Evolutionary conservation across 1,284 basidiomycete genomes (phyloP), one percentile per base, ranked within the genome.

Genomic region (Xanthoconium separans): DNA sequence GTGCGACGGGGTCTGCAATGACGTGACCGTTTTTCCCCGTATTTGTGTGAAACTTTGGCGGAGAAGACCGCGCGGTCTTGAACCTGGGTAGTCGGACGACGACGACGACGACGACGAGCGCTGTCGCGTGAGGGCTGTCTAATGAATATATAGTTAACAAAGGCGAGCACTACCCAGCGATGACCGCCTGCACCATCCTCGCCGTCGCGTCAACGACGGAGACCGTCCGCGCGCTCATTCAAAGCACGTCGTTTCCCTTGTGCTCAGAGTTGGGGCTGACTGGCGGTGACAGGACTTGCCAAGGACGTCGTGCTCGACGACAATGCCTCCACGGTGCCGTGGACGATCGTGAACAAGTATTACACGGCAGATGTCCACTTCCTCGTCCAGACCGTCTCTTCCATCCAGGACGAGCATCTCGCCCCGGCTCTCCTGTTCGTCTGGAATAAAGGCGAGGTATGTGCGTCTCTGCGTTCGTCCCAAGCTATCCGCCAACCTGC

Each of bases 281-380:
- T 44, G 64, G 57, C 57, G 33, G 60, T 64, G 49, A 57, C 60
- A 64, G 63, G 58, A 54, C 59, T 74, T 47, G 63, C 59, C 43
- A 62, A 63, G 13, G 63, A 68, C 20, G 50, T 44, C 41, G 54
- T 51, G 31, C 31, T 55, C 48, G 61, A 59, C 30, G 65, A 65
- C 31, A 55, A 58, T 16, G 30, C 55, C 24, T 37, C 54, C n/a
- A 59, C 56, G 31, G 70, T 89, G 33, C 85, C 84, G 13, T 94
- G 91, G 89, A 86, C 78, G 31, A 89, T 95, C 56, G 74, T 77
- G 55, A 94, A 95, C 76, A 89, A 84, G 70, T 95, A 95, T 71
- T 95, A 94, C 72, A 81, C 84, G 12, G 92, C 92, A 5, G 72
- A 81, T 50, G 87, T 94, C 7, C 79, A 84, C 52, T 89, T 94